These are phyloP conservation scores for Boletus patriciae DNA, from an alignment of 768 basidiomycete genomes.

Conservation along the genomic window DNA sequence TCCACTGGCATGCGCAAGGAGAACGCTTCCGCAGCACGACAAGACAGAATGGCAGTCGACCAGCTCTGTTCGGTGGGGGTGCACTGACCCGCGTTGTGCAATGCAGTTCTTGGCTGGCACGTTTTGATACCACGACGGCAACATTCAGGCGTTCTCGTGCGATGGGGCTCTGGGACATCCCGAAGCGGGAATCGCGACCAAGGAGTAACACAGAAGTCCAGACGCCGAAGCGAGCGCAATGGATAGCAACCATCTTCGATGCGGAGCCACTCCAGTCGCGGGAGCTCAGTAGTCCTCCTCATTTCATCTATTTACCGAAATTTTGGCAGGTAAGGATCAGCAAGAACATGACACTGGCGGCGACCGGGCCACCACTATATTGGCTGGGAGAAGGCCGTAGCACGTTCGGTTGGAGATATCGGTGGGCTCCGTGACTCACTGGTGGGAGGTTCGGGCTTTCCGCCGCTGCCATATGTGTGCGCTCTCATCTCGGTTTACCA, in stretches of 20 bases:
- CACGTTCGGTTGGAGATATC: not conserved
- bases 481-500: slow-evolving; percentile 12
- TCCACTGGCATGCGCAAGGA: not conserved
- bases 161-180: slow-evolving; percentile 5
- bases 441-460: not conserved
- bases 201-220: slow-evolving; percentile 10
- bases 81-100: not conserved
- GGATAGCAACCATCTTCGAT: slow-evolving; percentile 21
- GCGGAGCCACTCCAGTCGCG: slow-evolving; percentile 13
- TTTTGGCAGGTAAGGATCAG: slow-evolving; percentile 1
- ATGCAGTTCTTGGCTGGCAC: slow-evolving; percentile 13
- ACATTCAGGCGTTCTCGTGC: slow-evolving; percentile 5
- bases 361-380: not conserved
- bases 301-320: slow-evolving; percentile 1
- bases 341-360: not conserved
- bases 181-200: slow-evolving; percentile 5
- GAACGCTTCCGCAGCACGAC: slow-evolving; percentile 2
- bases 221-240: slow-evolving; percentile 16
- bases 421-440: not conserved
- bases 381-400: not conserved
- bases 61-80: not conserved
- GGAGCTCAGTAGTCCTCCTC: not conserved
- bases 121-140: slow-evolving; percentile 17
- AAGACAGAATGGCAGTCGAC: slow-evolving; percentile 11
- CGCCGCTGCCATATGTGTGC: not conserved